These are phyloP conservation scores for Voacanga thouarsii DNA, from an alignment of 257 asterid species.

Conservation along the genomic window DNA sequence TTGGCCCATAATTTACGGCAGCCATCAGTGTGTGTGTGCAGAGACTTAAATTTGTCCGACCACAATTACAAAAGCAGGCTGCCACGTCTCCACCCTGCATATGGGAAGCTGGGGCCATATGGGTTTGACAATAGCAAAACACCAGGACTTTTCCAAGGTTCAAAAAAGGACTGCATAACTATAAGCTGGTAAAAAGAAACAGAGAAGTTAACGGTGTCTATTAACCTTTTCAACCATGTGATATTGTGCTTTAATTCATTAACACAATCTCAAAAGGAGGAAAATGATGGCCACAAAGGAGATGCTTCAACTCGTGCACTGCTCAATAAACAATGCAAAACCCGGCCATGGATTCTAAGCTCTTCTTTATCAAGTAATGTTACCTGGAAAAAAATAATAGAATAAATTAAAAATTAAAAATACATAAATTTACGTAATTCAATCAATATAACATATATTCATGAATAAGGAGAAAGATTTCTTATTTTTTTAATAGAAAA, in stretches of 20 bases:
- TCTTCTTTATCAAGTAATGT: neutral
- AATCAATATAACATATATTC: too few species aligned
- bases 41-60: conserved; percentile 16
- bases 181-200: conserved; percentile 10
- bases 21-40: neutral
- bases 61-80: conserved; percentile 3
- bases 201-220: conserved; percentile 16
- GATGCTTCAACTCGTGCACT: conserved; percentile 8
- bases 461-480: too few species aligned
- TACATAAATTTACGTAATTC: too few species aligned
- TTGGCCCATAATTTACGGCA: conserved; percentile 13
- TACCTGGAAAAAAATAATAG: too few species aligned
- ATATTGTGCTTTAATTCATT: conserved; percentile 17
- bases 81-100: conserved; percentile 26
- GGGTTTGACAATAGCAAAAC: conserved; percentile 18
- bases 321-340: neutral
- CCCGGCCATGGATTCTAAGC: neutral
- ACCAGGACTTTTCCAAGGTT: conserved; percentile 10
- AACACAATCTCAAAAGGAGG: neutral
- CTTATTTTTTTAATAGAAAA: too few species aligned
- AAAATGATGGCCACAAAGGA: conserved; percentile 12
- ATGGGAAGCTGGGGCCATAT: conserved; percentile 4
- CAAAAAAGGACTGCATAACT: conserved; percentile 30
- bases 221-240: conserved; percentile 24
- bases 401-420: too few species aligned